Evolutionary conservation across 2,329 filamentous ascomycete genomes (phyloP).

Genomic region (Cercospora sp.): DNA sequence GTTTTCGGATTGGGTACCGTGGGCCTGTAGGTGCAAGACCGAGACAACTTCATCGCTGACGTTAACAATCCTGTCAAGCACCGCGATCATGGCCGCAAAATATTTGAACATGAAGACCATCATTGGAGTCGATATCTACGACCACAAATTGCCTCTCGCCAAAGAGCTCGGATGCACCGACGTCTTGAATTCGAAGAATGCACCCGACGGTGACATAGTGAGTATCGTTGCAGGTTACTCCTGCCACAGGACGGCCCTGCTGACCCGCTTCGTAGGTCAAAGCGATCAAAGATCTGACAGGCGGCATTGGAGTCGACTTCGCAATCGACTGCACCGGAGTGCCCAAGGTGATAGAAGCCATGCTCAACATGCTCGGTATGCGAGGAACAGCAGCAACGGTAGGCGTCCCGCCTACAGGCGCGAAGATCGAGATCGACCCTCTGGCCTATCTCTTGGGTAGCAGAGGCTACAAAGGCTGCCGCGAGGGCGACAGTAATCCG

Average conservation of each 20-base stretch:
- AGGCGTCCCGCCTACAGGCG: conserved; percentile 23
- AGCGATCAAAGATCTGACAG: conserved; percentile 22
- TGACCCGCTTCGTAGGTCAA: background rate
- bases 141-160: conserved; percentile 24
- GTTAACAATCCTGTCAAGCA: background rate
- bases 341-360: conserved; percentile 23
- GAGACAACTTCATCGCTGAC: background rate
- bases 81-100: conserved; percentile 28
- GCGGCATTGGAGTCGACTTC: conserved; percentile 20
- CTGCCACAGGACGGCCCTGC: background rate
- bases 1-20: conserved; percentile 16
- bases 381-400: conserved; percentile 27
- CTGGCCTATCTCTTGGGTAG: conserved; percentile 21
- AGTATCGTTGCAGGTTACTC: background rate
- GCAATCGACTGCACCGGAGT: conserved; percentile 26
- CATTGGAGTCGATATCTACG: conserved; percentile 29
- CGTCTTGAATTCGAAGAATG: conserved; percentile 20
- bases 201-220: conserved; percentile 12
- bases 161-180: conserved; percentile 24
- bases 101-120: conserved; percentile 23
- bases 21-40: conserved; percentile 4
- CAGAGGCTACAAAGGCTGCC: conserved; percentile 19
- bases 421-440: conserved; percentile 24
- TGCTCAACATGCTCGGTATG: conserved; percentile 24
- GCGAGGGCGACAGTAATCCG: conserved; percentile 24